A percentile compares a stretch with the other conserved stretches of the same genome.
These are phyloP conservation scores for Coemansia sp. DNA, from an alignment of 192 early-diverging fungal genomes.

Conservation along the genomic window DNA sequence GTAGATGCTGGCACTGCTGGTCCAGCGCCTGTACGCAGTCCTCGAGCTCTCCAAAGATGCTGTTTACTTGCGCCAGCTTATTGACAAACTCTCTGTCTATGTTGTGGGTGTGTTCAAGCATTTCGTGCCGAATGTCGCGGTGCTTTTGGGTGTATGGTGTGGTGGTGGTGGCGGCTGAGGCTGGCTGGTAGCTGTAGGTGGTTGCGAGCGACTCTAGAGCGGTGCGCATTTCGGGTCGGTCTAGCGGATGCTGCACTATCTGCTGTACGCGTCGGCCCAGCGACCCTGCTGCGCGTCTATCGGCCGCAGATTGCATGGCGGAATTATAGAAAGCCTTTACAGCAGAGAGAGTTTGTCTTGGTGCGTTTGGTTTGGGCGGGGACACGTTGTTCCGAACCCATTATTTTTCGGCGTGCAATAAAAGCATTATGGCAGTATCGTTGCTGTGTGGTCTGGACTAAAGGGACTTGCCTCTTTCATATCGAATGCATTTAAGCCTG, in stretches of 20 bases:
- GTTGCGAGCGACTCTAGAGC: slow-evolving; percentile 26
- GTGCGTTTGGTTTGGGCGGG: too few relatives aligned
- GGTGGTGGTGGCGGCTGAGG: neutral
- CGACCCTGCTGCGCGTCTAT: slow-evolving; percentile 20
- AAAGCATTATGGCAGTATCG: too few relatives aligned
- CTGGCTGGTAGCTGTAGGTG: slow-evolving; percentile 11
- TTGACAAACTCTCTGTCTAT: slow-evolving; percentile 34
- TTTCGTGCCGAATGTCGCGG: slow-evolving; percentile 36
- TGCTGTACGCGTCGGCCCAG: slow-evolving; percentile 38
- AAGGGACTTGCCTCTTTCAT: too few relatives aligned
- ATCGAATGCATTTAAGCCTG: too few relatives aligned
- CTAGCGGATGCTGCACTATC: slow-evolving; percentile 29
- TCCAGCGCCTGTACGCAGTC: slow-evolving; percentile 18
- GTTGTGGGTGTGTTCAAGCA: slow-evolving; percentile 15
- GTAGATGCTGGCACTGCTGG: slow-evolving; percentile 16
- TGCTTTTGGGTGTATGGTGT: slow-evolving; percentile 8
- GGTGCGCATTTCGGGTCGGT: slow-evolving; percentile 17
- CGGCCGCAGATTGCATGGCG: slow-evolving; percentile 6
- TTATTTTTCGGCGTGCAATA: too few relatives aligned
- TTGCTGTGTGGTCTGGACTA: too few relatives aligned
- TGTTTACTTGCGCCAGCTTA: slow-evolving; percentile 26
- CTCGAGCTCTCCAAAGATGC: slow-evolving; percentile 34
- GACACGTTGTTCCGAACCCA: too few relatives aligned
- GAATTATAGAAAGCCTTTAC: neutral
- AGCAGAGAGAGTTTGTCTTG: too few relatives aligned